Evolutionary conservation across 371 early-diverging fungal species (phyloP), one percentile per base, ranked within the genome.

Genomic region (Batkoa obscura): DNA sequence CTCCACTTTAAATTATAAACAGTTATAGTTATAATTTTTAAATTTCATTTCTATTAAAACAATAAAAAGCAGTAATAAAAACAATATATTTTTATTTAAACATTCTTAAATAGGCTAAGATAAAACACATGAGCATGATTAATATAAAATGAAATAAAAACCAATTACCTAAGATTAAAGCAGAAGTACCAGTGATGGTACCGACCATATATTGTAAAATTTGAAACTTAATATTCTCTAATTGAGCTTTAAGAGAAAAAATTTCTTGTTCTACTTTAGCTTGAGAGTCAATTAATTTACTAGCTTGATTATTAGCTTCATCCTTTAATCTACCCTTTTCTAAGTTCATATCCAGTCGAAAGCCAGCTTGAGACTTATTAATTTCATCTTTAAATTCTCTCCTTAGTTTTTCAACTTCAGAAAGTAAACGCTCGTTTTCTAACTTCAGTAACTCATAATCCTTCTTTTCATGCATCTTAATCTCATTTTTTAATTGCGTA

Each of bases 271-370:
- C 93, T 57, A 92, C 86, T 37, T 79, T 77, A 3, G 89, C 77
- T 53, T 88, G 87, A 0, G 92, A 84, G 60, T 92, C 91, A 50
- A 79, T 77, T 46, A 94, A 80, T 59, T 81, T 87, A 38, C 87
- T 68, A 61, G 88, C 90, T 57, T 89, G 88, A 12, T 74, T 73
- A 48, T 81, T 79, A 36, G 83, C 79, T 63, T 90, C 88, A 58
- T 88, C 87, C 1, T 90, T 75, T 31, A 88, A 81, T 31, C 90
- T 66, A 2, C 89, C 90, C 65, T 91, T 92, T 57, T 94, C 94
- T 60, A 89, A 62, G 58, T 81, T 81, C 59, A 94, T 68, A 60
- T 94, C 94, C 53, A 92, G 67, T 15, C 91, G 70, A 1, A 90
- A 88, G 34, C 83, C 82, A 0, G 90, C 83, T 67, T 91, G 90